These are phyloP conservation scores for Penicillium roqueforti DNA, from an alignment of 495 filamentous ascomycete genomes.

Conservation along the genomic window DNA sequence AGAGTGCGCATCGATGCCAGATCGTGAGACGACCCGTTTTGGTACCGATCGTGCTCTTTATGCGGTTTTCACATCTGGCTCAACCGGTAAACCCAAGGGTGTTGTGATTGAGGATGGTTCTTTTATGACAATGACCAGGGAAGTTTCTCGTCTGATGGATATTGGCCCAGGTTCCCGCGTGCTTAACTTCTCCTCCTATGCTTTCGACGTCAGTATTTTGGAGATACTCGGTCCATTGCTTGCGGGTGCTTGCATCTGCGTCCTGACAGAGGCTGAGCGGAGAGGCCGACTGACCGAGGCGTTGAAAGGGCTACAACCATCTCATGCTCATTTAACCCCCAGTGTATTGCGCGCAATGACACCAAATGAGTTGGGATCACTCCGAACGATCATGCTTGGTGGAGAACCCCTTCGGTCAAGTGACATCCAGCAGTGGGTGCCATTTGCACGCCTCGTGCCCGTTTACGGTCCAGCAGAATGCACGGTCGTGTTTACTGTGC, in stretches of 20 bases:
- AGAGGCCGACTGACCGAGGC: too few species aligned
- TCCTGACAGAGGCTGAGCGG: slow-evolving; percentile 35
- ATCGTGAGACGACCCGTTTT: too few species aligned
- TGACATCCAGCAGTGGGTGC: slow-evolving; percentile 41
- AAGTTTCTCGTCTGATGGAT: slow-evolving; percentile 24
- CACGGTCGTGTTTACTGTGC: slow-evolving; percentile 6
- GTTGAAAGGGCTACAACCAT: slow-evolving; percentile 10
- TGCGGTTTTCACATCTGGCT: slow-evolving; percentile 37
- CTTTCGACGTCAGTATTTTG: slow-evolving; percentile 38
- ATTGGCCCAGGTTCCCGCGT: slow-evolving; percentile 29
- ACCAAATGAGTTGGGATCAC: slow-evolving; percentile 26
- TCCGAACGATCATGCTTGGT: slow-evolving; percentile 32
- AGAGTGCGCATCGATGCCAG: too few species aligned
- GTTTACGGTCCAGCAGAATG: slow-evolving; percentile 53
- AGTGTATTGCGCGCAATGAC: slow-evolving; percentile 30
- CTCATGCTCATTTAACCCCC: slow-evolving; percentile 41
- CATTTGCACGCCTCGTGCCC: slow-evolving; percentile 38
- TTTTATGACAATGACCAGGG: slow-evolving; percentile 5
- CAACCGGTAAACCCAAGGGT: slow-evolving; percentile 37
- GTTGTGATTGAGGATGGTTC: slow-evolving; percentile 22
- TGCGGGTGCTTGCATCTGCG: slow-evolving; percentile 39
- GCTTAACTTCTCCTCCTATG: slow-evolving; percentile 42
- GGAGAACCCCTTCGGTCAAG: slow-evolving; percentile 42
- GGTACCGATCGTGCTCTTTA: slow-evolving; percentile 17
- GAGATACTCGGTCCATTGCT: slow-evolving; percentile 40